Evolutionary conservation across 331 rosid species (phyloP), one percentile per base, ranked within the genome.

Genomic region (Cydonia oblonga): DNA sequence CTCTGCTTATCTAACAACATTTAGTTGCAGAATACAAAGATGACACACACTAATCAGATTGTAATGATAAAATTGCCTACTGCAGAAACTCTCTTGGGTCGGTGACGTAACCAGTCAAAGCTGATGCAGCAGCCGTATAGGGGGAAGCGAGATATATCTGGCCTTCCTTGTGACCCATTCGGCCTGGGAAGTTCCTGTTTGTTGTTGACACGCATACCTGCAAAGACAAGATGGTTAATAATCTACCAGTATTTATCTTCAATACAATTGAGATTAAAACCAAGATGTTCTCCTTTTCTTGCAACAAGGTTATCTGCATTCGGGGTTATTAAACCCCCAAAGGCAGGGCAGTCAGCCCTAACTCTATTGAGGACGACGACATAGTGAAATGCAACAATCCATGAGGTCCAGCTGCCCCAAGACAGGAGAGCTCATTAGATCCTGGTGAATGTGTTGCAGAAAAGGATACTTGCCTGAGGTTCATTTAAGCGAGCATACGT

Each of bases 131-230:
- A 6, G 98, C 96, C 16, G 98, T 95, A 74, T 81, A 91, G 16
- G 98, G 98, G 1, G 97, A 95, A 71, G 97, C 97, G 76, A 95
- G 85, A 77, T 91, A 95, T 77, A 93, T 84, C 78, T 91, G 83
- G 71, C 98, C 98, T 81, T 95, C 98, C 72, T 80, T 89, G 86
- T 95, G 98, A 23, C 98, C 97, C 97, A 95, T 95, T 80, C 97
- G 82, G 4, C 97, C 98, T 0, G 96, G 98, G 86, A 95, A 91
- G 89, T 95, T 95, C 76, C 97, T 87, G 79, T 95, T 95, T 4
- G 98, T 95, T 15, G 98, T 95, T 56, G 98, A 95, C 60, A 95
- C 96, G 69, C 96, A 91, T 53, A 95, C 97, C 98, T 95, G 88
- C 85, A 78, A 53, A 52, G 33, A 71, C 78, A 9, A 6, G 35